Base-by-base conservation (phyloP, 2,329 filamentous ascomycete species). In the Ophiocordyceps sinensis region DNA sequence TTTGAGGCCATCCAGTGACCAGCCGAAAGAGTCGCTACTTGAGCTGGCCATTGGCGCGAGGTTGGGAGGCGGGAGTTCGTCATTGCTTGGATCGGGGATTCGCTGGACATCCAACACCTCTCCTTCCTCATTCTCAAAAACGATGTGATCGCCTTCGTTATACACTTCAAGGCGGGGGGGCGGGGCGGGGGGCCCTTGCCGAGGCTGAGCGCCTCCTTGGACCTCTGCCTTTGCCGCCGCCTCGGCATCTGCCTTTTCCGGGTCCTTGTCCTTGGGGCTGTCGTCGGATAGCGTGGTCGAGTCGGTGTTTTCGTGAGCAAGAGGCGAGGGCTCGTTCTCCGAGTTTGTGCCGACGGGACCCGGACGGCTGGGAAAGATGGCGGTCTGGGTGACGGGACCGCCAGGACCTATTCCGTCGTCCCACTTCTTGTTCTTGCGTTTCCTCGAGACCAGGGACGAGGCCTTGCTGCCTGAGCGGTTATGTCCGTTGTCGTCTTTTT, bases 321-420 rank as follows among this genome's bases (percentile, higher is more conserved):
- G 53, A 12, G 57, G 50, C 5, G 49, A 47, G 1, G 52, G 45
- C 2, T 59, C 56, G 38, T 56, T 58, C 9, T 61, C 56, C 5
- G 51, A 47, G 19, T 46, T 41, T 5, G 49, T 47, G 9, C 52
- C 49, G 9, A 46, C 45, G 17, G 49, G 43, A 17, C 50, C 44
- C 39, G 61, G 64, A 12, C 68, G 66, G 43, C 67, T 65, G 3
- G 91, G 91, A 48, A 75, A 79, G 51, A 96, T 95, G 21, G 91
- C 91, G 30, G 89, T 94, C 54, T 93, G 79, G 45, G 76, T 84
- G 50, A 96, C 82, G 3, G 87, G 91, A 0, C 91, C 91, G 45
- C 91, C 91, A 3, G 84, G 81, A 3, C 79, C 83, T 50, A 75
- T 73, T n/a, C 73, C 79, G 45, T 75, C 73, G 47, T 85, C 81